A percentile compares a stretch with the other conserved stretches of the same genome.
Evolutionary conservation across 192 early-diverging fungal species (phyloP).

Genomic region (Coemansia sp.): DNA sequence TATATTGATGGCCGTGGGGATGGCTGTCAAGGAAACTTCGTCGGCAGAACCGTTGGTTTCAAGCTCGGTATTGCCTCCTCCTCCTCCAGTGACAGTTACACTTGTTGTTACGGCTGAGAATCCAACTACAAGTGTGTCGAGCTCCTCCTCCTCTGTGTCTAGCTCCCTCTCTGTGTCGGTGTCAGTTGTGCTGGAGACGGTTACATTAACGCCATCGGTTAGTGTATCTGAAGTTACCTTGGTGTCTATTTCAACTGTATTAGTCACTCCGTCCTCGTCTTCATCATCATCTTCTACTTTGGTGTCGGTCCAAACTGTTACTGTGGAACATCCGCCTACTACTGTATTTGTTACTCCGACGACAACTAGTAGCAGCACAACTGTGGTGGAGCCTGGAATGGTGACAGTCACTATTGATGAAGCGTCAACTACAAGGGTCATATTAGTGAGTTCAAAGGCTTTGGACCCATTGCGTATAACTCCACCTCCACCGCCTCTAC

Average conservation of each 20-base stretch:
- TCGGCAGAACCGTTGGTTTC: not conserved
- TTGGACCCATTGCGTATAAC: not conserved
- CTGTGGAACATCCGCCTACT: not conserved
- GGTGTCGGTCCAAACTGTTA: not conserved
- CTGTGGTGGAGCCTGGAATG: not conserved
- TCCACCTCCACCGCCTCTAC: too few species aligned
- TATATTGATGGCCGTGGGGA: not conserved
- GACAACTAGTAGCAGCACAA: not conserved
- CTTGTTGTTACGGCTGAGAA: too few species aligned
- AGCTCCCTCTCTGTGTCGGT: too few species aligned
- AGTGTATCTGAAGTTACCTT: too few species aligned
- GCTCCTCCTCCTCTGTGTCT: too few species aligned
- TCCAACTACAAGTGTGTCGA: too few species aligned
- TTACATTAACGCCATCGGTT: too few species aligned
- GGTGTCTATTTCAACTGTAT: too few species aligned
- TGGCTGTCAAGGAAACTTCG: not conserved
- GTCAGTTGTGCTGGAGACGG: too few species aligned
- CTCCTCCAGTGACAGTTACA: too few species aligned
- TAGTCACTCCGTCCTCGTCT: not conserved
- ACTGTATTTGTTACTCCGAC: constrained; percentile 3
- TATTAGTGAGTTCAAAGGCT: not conserved
- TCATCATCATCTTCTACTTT: not conserved
- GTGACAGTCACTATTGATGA: not conserved
- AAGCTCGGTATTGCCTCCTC: not conserved
- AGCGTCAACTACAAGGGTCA: not conserved